Conservation (phyloP, 768 basidiomycete species). For the Hygrocybe punicea region DNA sequence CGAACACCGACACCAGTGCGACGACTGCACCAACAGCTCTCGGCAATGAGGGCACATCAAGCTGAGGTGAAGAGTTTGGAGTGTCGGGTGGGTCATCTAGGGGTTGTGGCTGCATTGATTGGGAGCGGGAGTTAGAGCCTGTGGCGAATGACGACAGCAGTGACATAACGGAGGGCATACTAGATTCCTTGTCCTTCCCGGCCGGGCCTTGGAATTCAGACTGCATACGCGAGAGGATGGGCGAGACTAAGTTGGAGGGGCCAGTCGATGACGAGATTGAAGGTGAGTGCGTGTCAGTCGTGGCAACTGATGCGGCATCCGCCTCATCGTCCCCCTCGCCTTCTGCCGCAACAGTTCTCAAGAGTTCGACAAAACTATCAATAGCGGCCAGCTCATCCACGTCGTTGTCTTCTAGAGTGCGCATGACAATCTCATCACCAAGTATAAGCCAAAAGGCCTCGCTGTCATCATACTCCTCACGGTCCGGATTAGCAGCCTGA, state of each 20-base stretch:
- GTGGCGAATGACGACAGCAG: slow-evolving; percentile 60
- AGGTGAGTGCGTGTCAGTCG: slow-evolving; percentile 40
- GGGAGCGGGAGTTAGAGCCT: slow-evolving; percentile 52
- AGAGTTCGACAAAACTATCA: slow-evolving; percentile 36
- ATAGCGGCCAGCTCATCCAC: slow-evolving; percentile 15
- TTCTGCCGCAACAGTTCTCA: slow-evolving; percentile 40
- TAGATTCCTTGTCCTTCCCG: slow-evolving; percentile 22
- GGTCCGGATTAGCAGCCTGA: slow-evolving; percentile 29
- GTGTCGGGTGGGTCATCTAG: slow-evolving; percentile 36
- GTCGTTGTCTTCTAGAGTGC: slow-evolving; percentile 42
- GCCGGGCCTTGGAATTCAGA: slow-evolving; percentile 28
- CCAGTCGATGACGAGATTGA: slow-evolving; percentile 23
- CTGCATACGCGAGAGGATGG: slow-evolving; percentile 53
- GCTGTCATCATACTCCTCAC: slow-evolving; percentile 33
- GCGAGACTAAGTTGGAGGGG: slow-evolving; percentile 44
- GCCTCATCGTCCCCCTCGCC: slow-evolving; percentile 40
- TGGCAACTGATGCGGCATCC: slow-evolving; percentile 40
- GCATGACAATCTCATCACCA: slow-evolving; percentile 64
- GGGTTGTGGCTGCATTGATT: slow-evolving; percentile 47
- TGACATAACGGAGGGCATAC: slow-evolving; percentile 59
- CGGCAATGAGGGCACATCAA: slow-evolving; percentile 31
- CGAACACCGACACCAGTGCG: slow-evolving; percentile 63
- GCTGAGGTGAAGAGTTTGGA: slow-evolving; percentile 23
- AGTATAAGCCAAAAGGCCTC: slow-evolving; percentile 56
- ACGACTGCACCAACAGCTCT: slow-evolving; percentile 58